phyloP scores from a whole-genome alignment of 2,329 filamentous ascomycete species.

The Raffaelea albimanens region DNA sequence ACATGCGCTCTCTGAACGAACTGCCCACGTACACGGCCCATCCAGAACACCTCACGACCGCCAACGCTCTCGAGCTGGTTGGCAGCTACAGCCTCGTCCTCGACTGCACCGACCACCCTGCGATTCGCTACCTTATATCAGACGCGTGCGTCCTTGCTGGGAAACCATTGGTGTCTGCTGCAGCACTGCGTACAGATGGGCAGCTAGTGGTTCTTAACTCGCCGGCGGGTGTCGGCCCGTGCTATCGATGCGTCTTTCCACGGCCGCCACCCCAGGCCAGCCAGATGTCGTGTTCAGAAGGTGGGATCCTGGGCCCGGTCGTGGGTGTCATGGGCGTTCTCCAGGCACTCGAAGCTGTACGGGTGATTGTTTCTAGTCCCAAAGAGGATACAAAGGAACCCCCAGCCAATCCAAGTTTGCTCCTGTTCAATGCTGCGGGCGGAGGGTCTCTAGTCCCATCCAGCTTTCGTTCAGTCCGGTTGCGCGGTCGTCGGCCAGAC shows the following conservation, averaged over 20 bases:
- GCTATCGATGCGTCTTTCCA: constrained; percentile 90
- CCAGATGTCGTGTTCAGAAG: constrained; percentile 82
- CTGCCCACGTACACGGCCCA: constrained; percentile 56
- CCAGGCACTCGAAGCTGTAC: constrained; percentile 83
- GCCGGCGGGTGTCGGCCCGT: constrained; percentile 69
- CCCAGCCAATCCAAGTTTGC: constrained; percentile 21
- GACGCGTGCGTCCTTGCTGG: constrained; percentile 74
- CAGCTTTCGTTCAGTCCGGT: constrained; percentile 62
- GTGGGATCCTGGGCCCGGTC: constrained; percentile 83
- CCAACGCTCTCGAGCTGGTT: constrained; percentile 59
- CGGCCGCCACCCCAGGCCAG: constrained; percentile 75
- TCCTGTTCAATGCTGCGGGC: constrained; percentile 39
- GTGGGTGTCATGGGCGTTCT: constrained; percentile 90
- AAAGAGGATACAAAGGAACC: no score
- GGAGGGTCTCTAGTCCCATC: constrained; percentile 18
- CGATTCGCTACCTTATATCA: constrained; percentile 84
- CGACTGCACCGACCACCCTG: constrained; percentile 92
- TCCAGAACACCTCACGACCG: constrained; percentile 53
- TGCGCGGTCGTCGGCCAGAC: constrained; percentile 57
- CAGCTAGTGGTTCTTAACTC: constrained; percentile 85
- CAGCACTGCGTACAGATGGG: constrained; percentile 78
- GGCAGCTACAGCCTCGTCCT: constrained; percentile 71
- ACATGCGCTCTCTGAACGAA: constrained; percentile 59
- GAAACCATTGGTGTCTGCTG: constrained; percentile 80
- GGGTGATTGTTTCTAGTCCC: constrained; percentile 50